Percentiles rank a stretch among this genome's conserved stretches.
Conservation (phyloP, 208 protist genomes). For the Trypanosoma platydactyli region DNA sequence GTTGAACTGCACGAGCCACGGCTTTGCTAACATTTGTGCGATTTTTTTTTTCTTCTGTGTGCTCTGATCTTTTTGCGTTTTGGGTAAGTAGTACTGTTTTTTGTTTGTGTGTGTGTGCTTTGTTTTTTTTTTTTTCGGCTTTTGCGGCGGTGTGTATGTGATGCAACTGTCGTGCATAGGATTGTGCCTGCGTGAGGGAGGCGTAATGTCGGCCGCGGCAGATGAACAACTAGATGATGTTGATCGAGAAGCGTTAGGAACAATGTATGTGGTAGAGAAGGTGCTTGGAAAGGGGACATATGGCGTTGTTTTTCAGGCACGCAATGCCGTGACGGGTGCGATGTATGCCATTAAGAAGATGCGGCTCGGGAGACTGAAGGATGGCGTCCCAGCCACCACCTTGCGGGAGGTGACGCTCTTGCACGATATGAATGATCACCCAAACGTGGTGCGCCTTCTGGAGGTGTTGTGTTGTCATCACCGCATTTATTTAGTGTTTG, state of each 20-base stretch:
- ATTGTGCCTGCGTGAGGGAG: not conserved
- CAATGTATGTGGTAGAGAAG: slow-evolving; percentile 55
- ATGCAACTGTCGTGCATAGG: too few species aligned
- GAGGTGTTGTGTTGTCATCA: slow-evolving; percentile 96
- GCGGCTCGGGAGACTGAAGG: slow-evolving; percentile 65
- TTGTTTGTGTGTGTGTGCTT: slow-evolving; percentile 15
- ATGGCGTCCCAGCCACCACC: slow-evolving; percentile 91
- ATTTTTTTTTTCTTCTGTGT: too few species aligned
- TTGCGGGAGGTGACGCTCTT: slow-evolving; percentile 93
- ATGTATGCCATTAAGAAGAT: slow-evolving; percentile 82
- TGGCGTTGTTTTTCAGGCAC: slow-evolving; percentile 91
- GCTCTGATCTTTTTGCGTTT: too few species aligned
- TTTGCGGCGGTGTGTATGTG: not conserved
- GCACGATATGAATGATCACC: slow-evolving; percentile 87
- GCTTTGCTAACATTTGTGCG: too few species aligned
- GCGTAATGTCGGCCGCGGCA: slow-evolving; percentile 12
- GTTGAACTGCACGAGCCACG: too few species aligned
- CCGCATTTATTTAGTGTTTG: slow-evolving; percentile 97
- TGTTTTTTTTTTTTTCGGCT: not conserved
- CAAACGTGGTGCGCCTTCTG: slow-evolving; percentile 91
- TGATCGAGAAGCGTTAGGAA: slow-evolving; percentile 48
- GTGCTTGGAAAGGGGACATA: slow-evolving; percentile 96
- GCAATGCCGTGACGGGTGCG: slow-evolving; percentile 59
- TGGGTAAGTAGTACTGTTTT: too few species aligned
- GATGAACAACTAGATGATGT: slow-evolving; percentile 48